These are phyloP conservation scores for Solanum piurae DNA, from an alignment of 257 asterid genomes.

Conservation along the genomic window DNA sequence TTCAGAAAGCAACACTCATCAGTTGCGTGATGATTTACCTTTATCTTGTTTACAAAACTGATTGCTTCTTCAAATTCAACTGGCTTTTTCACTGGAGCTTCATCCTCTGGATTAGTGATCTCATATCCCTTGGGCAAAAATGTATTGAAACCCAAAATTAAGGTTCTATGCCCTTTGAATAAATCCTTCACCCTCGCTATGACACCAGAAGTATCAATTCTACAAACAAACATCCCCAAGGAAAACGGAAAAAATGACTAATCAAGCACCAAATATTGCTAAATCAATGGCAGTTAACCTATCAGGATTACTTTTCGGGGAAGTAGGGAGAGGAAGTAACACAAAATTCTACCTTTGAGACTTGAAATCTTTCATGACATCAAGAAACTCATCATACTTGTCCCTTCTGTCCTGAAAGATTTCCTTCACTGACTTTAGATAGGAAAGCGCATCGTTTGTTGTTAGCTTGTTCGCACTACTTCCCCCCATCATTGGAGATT, in stretches of 20 bases:
- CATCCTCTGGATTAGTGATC: conserved; percentile 66
- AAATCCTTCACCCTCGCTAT: conserved; percentile 68
- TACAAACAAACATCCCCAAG: conserved; percentile 21
- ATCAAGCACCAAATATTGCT: not conserved
- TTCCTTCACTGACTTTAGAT: conserved; percentile 71
- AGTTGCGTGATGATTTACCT: conserved; percentile 39
- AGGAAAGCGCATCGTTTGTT: conserved; percentile 65
- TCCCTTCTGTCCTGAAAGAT: conserved; percentile 63
- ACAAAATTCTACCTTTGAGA: conserved; percentile 45
- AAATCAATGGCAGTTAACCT: not conserved
- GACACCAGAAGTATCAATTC: conserved; percentile 61
- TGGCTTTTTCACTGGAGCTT: conserved; percentile 53
- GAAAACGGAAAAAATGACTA: not conserved
- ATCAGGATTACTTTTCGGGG: not conserved
- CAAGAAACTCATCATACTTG: conserved; percentile 79
- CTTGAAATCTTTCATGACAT: conserved; percentile 91
- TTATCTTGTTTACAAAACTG: conserved; percentile 70
- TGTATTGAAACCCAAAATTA: conserved; percentile 88
- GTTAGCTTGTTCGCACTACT: conserved; percentile 57
- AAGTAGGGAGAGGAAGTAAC: not conserved
- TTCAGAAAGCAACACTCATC: not conserved
- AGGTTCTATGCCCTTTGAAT: conserved; percentile 69
- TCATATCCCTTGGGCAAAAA: conserved; percentile 81
- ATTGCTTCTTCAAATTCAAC: conserved; percentile 76
- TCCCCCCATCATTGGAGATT: conserved; percentile 57